Base-by-base conservation (phyloP, 805 yeast species). In the Isabelozyma pseudorhagii region DNA sequence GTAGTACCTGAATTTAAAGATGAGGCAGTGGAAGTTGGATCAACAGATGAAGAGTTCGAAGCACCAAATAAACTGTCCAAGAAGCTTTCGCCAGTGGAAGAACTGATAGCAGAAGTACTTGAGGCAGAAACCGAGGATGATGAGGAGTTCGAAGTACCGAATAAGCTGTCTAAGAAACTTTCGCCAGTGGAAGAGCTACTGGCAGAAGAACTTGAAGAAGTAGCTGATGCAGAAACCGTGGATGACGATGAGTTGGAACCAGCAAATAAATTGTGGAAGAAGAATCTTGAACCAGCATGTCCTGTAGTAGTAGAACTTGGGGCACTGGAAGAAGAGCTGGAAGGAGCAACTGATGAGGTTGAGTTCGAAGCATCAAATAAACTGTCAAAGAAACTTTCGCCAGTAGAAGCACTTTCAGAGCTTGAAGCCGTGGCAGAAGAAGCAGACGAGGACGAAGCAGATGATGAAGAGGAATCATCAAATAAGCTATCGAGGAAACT, bases 391-490 rank as follows among this genome's bases (percentile, higher is more conserved):
- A 21, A 29, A 27, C 36, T 28, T 27, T 29, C 40, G 21, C 40
- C 45, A 17, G 17, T 15, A 15, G 17, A 15, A 15, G 17, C 17
- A 15, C 2, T 15, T 15, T 15, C 17, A 15, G 17, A 15, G 2
- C 40, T 34, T 18, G 38, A 27, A 15, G 46, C 47, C 25, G 29
- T 40, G 29, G 45, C 18, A 39, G 36, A 44, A 41, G 46, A 34
- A n/a, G 50, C 14, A 38, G 48, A 45, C n/a, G 51, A 38, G 18
- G 50, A 39, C 13, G 55, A 51, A 21, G 25, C 25, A 21, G 25
- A 21, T 21, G 25, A 21, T 21, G 25, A 21, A 5, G 25, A 21
- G 6, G 25, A 21, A 21, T 21, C 21, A 28, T 46, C 46, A 21
- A 34, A 25, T 13, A 46, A 28, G 14, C 46, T 44, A 47, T 46